Base-by-base conservation (phyloP, 352 stramenopile species). In the Globisporangium sylvaticum region DNA sequence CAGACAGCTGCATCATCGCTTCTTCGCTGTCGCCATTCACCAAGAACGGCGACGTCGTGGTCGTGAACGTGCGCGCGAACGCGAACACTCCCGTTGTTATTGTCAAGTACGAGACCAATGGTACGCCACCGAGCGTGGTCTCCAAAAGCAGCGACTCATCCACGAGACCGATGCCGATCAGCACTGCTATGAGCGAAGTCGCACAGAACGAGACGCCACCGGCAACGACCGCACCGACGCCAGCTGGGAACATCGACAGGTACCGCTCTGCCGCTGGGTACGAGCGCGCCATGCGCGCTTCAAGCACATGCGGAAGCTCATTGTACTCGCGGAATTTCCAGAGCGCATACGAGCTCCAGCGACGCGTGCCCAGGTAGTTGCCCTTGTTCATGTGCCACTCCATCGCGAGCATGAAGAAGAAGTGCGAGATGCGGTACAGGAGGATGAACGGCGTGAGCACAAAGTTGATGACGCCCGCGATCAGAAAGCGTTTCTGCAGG, bases 271-370 rank as follows among this genome's bases (percentile, higher is more conserved):
- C 95, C 1, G 97, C 80, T 37, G 90, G 75, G 68, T 98, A 98
- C 20, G 91, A 98, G 18, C 93, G 87, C 42, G 82, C 86, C 64
- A 99, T 89, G 27, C 97, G 88, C n/a, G 87, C 81, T 66, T 99
- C 95, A 66, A 99, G 96, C 39, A 96, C 76, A 69, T 99, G 97
- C n/a, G 95, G 93, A 1, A 99, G 76, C 71, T 99, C 98, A 77
- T 99, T 99, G 81, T 99, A 99, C 80, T 99, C 97, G 55, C 97
- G 86, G 72, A 99, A 98, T 32, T 88, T 88, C 90, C 90, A 97
- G 22, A 93, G 66, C 42, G 91, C 88, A 60, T 95, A 87, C 6
- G 83, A 79, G 29, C 91, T 97, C 97, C 96, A 99, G 44, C 97
- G 90, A 44, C 95, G 88, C 29, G 97, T 95, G 8, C 96, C 97